Evolutionary conservation across 768 basidiomycete genomes (phyloP).

Genomic region (Hypholoma fasciculare): DNA sequence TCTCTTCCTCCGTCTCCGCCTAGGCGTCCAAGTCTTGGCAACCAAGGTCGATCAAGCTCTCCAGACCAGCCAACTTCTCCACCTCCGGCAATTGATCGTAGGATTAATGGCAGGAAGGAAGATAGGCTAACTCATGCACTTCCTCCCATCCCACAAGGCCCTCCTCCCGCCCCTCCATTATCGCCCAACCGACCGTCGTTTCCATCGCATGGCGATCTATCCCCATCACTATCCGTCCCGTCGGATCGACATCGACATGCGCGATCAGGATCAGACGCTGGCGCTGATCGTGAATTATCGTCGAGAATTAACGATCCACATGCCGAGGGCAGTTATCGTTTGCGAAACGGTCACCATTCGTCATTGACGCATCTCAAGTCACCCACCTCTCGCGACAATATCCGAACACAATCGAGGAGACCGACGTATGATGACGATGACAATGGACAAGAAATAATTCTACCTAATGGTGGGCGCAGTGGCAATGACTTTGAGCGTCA

Average conservation of each 20-base stretch:
- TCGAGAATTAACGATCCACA: slow-evolving; percentile 19
- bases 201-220: slow-evolving; percentile 33
- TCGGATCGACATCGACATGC: slow-evolving; percentile 18
- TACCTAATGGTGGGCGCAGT: no score
- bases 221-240: slow-evolving; percentile 31
- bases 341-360: no score
- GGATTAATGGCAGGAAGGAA: slow-evolving; percentile 20
- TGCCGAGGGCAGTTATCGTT: no score
- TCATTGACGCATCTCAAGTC: no score
- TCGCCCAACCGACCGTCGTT: slow-evolving; percentile 46
- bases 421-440: no score
- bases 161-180: slow-evolving; percentile 38
- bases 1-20: slow-evolving; percentile 42
- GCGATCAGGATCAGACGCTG: slow-evolving; percentile 49
- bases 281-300: slow-evolving; percentile 41
- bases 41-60: slow-evolving; percentile 2
- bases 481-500: no score
- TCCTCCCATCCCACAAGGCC: slow-evolving; percentile 17
- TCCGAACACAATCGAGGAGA: no score
- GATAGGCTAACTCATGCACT: slow-evolving; percentile 32
- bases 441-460: no score
- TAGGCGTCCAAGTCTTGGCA: slow-evolving; percentile 24
- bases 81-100: slow-evolving; percentile 21
- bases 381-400: no score
- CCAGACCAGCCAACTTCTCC: slow-evolving; percentile 33